Conservation (phyloP, 805 yeast genomes). For the Komagataella ulmi region DNA sequence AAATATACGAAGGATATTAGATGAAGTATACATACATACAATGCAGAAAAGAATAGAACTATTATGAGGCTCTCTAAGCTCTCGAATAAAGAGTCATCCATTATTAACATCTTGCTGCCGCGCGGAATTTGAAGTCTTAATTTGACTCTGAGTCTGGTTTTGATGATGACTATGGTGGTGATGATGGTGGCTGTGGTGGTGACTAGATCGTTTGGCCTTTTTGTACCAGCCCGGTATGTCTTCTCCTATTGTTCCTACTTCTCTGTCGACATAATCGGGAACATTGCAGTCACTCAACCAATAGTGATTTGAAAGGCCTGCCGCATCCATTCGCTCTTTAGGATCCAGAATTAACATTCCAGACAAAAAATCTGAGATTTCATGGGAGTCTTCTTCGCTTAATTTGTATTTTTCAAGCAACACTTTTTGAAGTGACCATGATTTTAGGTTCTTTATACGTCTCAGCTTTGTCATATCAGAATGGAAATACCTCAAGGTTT, state of each 20-base stretch:
- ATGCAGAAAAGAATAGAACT: background rate
- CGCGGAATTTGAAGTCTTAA: background rate
- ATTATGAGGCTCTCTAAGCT: background rate
- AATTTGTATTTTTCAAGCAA: constrained; percentile 77
- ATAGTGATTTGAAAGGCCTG: constrained; percentile 81
- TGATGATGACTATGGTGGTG: background rate
- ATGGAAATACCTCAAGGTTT: constrained; percentile 26
- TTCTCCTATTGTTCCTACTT: constrained; percentile 66
- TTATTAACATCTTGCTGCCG: background rate
- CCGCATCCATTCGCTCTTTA: constrained; percentile 81
- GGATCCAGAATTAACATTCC: constrained; percentile 85
- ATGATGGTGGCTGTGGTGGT: background rate
- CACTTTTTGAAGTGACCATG: constrained; percentile 80
- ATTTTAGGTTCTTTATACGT: constrained; percentile 69
- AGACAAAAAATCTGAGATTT: constrained; percentile 59
- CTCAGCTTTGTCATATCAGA: constrained; percentile 34
- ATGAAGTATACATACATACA: background rate
- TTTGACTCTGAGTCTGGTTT: background rate
- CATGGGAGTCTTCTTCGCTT: constrained; percentile 51
- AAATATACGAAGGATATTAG: background rate
- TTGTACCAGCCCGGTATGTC: constrained; percentile 87
- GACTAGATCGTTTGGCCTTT: constrained; percentile 30
- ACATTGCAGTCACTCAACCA: constrained; percentile 77
- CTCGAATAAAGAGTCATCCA: background rate
- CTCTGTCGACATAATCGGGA: constrained; percentile 65